Base-by-base conservation (phyloP, 139 green algal species). In the Volvox africanus region DNA sequence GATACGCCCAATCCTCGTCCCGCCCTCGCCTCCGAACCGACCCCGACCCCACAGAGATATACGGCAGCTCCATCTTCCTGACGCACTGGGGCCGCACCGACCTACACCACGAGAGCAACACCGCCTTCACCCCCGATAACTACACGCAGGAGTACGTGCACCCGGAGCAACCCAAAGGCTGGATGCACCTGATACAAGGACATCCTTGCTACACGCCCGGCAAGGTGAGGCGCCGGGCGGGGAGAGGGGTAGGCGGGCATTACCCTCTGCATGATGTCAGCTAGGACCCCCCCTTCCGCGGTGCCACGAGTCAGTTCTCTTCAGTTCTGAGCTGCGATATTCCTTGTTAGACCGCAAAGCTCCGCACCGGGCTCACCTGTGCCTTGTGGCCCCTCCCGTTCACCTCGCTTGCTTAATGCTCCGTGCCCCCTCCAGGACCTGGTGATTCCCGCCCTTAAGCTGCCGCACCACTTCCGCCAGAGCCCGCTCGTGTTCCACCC, bases 11-110 rank as follows among this genome's bases (percentile, higher is more conserved):
- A 75, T 28, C 24, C 67, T 55, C 81, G 83, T 85, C 86, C 89
- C 91, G 19, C 80, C 85, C 50, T 87, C n/a, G n/a, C n/a, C n/a
- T n/a, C n/a, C n/a, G n/a, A n/a, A n/a, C 88, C 32, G 21, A 37
- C 73, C 73, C 44, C 9, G 44, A 21, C 32, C 76, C 76, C 26
- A 0, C 80, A 86, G 80, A 86, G 50, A 86, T 96, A 14, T 95
- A 92, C 82, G 75, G 92, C 19, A 33, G 36, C 30, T 92, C 89
- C 32, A 94, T 95, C 76, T 83, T 96, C 20, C 92, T 95, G 0
- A 92, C 80, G 1, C 94, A 96, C 78, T 96, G 94, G 94, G 94
- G 94, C 36, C 88, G 94, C 16, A 79, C 93, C 77, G 91, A 88
- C 26, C 32, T 26, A 0, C 1, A 86, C 33, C 92, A 94, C 84